Conservation (phyloP, 148 eudicot species). For the Nyssa sinensis region DNA sequence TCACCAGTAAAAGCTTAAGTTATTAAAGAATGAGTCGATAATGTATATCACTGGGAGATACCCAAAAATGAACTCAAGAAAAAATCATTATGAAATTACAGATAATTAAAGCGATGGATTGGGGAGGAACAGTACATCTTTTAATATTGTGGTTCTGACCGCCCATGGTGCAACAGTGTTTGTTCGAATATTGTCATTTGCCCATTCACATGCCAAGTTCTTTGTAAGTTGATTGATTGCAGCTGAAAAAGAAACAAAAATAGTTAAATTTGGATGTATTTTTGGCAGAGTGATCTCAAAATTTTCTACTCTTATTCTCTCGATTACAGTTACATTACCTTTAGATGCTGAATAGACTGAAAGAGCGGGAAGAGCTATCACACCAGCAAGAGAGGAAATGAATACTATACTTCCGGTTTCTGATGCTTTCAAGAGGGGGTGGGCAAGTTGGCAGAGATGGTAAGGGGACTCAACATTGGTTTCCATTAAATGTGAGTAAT, state of each 20-base stretch:
- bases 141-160: constrained; percentile 20
- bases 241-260: constrained; percentile 15
- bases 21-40: too few relatives aligned
- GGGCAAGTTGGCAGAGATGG: constrained; percentile 43
- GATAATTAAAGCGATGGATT: too few relatives aligned
- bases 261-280: not conserved
- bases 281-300: too few relatives aligned
- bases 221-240: constrained; percentile 42
- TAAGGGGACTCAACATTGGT: constrained; percentile 44
- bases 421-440: constrained; percentile 43
- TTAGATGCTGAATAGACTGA: constrained; percentile 42
- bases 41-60: too few relatives aligned
- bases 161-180: constrained; percentile 39
- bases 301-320: not conserved
- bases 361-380: constrained; percentile 24
- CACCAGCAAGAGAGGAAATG: constrained; percentile 44
- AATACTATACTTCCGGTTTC: constrained; percentile 38
- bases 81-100: too few relatives aligned
- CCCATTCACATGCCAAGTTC: constrained; percentile 50
- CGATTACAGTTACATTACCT: constrained; percentile 22
- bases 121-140: too few relatives aligned
- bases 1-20: too few relatives aligned
- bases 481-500: constrained; percentile 29
- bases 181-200: constrained; percentile 36
- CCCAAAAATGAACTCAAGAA: too few relatives aligned